Evolutionary conservation across 257 asterid species (phyloP).

Genomic region (Ocimum tenuiflorum): DNA sequence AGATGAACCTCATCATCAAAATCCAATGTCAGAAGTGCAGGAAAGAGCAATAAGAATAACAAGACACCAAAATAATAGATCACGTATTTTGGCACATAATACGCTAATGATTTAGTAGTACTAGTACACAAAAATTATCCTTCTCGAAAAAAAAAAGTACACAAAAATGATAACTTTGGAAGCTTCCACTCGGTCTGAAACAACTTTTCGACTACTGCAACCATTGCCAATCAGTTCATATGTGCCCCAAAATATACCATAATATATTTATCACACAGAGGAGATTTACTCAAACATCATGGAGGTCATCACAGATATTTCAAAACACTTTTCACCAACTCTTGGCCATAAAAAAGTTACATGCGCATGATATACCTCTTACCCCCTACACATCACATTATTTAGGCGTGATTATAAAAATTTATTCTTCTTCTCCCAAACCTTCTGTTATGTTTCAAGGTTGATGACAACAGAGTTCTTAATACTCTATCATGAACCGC

Average conservation of each 20-base stretch:
- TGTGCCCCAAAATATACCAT: neutral
- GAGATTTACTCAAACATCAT: neutral
- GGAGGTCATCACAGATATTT: neutral
- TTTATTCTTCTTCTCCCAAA: neutral
- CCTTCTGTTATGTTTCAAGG: neutral
- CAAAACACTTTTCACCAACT: neutral
- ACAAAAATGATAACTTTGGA: neutral
- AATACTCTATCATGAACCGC: neutral
- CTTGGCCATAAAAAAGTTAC: neutral
- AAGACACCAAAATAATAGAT: too few species aligned
- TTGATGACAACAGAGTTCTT: neutral
- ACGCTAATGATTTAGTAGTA: neutral
- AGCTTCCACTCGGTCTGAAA: neutral
- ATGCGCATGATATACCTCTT: neutral
- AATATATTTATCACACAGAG: too few species aligned
- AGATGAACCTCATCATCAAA: too few species aligned
- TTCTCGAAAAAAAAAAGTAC: too few species aligned
- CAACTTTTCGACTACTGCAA: too few species aligned
- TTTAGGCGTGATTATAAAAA: neutral
- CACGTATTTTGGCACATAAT: neutral
- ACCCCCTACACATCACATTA: neutral
- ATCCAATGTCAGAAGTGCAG: too few species aligned
- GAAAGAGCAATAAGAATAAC: too few species aligned
- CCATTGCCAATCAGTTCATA: too few species aligned
- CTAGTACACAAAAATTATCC: too few species aligned